phyloP scores from a whole-genome alignment of 2,329 filamentous ascomycete genomes.

The Domatiomyces catenatus region DNA sequence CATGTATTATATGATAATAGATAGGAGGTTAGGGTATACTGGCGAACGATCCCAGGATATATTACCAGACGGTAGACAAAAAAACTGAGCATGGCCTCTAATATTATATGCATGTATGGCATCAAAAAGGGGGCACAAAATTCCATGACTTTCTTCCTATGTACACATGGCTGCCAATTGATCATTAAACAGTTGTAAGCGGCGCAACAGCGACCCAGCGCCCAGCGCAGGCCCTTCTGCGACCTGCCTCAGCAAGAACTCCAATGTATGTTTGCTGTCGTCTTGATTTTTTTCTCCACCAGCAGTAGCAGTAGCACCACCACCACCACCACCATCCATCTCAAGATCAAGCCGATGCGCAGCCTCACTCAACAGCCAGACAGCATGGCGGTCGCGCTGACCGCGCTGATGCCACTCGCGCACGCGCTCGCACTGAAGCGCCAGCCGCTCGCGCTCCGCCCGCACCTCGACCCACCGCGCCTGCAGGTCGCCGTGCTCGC shows the following conservation, averaged over 20 bases:
- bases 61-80: too few relatives aligned
- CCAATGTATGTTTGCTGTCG: background rate
- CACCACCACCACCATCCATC: constrained; percentile 23
- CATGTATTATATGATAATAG: background rate
- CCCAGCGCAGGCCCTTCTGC: background rate
- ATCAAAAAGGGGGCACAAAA: too few relatives aligned
- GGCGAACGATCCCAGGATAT: too few relatives aligned
- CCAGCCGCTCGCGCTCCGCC: constrained; percentile 33
- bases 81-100: too few relatives aligned
- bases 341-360: constrained; percentile 30
- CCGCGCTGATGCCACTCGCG: constrained; percentile 26
- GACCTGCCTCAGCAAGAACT: background rate
- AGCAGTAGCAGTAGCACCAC: constrained; percentile 7
- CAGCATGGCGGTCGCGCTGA: constrained; percentile 21
- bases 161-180: background rate
- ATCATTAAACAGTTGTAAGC: background rate
- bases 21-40: too few relatives aligned
- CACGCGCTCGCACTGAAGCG: constrained; percentile 36
- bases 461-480: constrained; percentile 34
- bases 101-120: too few relatives aligned
- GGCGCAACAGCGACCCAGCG: background rate
- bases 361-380: constrained; percentile 15
- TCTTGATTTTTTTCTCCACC: background rate
- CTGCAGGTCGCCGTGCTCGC: constrained; percentile 31
- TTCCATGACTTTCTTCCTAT: background rate